Evolutionary conservation across 148 eudicot genomes (phyloP), one percentile per base, ranked within the genome.

Genomic region (Vaccinium myrtillus): DNA sequence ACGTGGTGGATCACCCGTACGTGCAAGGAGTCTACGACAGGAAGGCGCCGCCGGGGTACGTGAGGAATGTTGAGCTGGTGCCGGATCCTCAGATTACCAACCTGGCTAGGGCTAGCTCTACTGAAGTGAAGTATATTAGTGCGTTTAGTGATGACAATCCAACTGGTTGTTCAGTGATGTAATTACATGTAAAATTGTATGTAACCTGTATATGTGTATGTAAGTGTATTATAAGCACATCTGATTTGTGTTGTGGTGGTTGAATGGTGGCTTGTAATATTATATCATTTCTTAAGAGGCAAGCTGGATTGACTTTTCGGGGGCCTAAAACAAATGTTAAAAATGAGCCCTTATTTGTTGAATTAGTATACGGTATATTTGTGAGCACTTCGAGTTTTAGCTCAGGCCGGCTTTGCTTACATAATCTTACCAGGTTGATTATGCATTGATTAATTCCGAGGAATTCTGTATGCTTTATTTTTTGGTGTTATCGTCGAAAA

Each of bases 131-230:
- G 79, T 89, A 91, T 71, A 80, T 89, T 1, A 90, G 93, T 46
- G 94, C 93, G 11, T 93, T 93, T 39, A 93, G 94, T 39, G 95
- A 93, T 81, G 95, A 93, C 21, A 93, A 93, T 78, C 95, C 94
- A 0, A 90, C 87, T 49, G 93, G 93, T 11, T 93, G 95, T 83
- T 81, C 77, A 1, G 86, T 91, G 25, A 91, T 91, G 95, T 93
- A 54, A 79, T 25, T 13, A 25, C 2, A 5, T 3, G 15, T 69
- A 69, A 25, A 1, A 1, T 36, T 69, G 14, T 65, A 65, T 50
- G 53, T 50, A 13, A 43, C 46, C 46, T 54, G 16, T 54, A 5
- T 27, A 12, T 0, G 39, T 25, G 39, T 69, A 11, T 69, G 16
- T 14, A 63, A 63, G 10, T 18, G 65, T 59, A 59, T 59, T 6